A percentile compares a stretch with the other conserved stretches of the same genome.
Conservation (phyloP, 2,329 filamentous ascomycete species). For the Colletotrichum filicis region DNA sequence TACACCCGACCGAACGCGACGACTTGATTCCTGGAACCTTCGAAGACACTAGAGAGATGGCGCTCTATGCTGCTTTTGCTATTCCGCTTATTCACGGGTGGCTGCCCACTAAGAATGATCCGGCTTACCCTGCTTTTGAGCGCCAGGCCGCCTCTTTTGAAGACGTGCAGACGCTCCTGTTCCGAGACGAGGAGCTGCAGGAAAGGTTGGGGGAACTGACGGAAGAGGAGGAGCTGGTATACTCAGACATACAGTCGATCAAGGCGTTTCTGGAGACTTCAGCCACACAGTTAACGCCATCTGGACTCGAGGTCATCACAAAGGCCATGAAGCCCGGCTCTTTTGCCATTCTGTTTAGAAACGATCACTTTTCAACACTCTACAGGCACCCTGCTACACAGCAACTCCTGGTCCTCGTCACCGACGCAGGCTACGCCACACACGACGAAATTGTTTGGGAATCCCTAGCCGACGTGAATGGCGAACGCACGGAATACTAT, state of each 20-base stretch:
- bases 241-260: conserved; percentile 86
- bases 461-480: conserved; percentile 87
- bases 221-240: conserved; percentile 79
- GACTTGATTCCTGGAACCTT: conserved; percentile 76
- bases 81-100: conserved; percentile 94
- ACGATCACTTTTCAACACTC: conserved; percentile 95
- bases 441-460: conserved; percentile 98
- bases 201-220: conserved; percentile 78
- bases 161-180: conserved; percentile 89
- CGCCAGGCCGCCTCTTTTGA: conserved; percentile 88
- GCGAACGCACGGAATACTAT: conserved; percentile 83
- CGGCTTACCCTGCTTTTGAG: conserved; percentile 75
- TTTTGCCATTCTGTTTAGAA: conserved; percentile 92
- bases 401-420: conserved; percentile 85
- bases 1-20: conserved; percentile 61
- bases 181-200: conserved; percentile 89
- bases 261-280: conserved; percentile 83
- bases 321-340: conserved; percentile 79
- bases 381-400: conserved; percentile 86
- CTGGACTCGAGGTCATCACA: conserved; percentile 80
- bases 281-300: conserved; percentile 87
- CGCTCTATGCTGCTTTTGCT: conserved; percentile 89
- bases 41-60: conserved; percentile 87
- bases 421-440: conserved; percentile 88
- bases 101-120: conserved; percentile 77